phyloP scores from a whole-genome alignment of 2,329 filamentous ascomycete genomes.

The Ophiocordyceps polyrhachis-furcata region DNA sequence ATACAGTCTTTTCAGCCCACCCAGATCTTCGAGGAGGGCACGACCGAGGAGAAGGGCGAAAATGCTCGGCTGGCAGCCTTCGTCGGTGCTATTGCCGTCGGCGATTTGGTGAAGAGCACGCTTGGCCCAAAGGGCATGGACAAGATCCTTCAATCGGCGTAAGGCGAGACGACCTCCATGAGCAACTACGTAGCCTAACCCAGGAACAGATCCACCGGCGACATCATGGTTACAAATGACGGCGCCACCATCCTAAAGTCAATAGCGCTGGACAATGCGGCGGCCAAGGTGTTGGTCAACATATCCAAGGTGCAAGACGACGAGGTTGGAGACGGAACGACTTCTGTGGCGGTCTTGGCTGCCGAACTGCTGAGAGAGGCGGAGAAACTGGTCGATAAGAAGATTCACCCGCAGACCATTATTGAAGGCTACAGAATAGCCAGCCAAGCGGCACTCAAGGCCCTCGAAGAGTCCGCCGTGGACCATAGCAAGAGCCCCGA shows the following conservation, averaged over 20 bases:
- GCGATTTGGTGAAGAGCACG: constrained; percentile 93
- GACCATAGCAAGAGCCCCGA: constrained; percentile 73
- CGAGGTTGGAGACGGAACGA: constrained; percentile 94
- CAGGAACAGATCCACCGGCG: constrained; percentile 58
- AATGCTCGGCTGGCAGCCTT: constrained; percentile 98
- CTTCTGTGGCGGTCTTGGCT: constrained; percentile 88
- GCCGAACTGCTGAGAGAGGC: constrained; percentile 91
- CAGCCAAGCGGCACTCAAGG: constrained; percentile 68
- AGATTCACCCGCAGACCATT: constrained; percentile 98
- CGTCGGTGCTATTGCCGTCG: constrained; percentile 93
- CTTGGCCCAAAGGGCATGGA: constrained; percentile 98
- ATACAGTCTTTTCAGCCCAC: constrained; percentile 59
- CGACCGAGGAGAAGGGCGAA: constrained; percentile 94
- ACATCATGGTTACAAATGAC: constrained; percentile 98
- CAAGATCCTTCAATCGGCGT: constrained; percentile 93
- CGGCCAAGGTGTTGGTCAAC: constrained; percentile 95
- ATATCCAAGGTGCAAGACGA: constrained; percentile 99
- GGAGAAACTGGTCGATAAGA: constrained; percentile 92
- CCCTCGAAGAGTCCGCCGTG: constrained; percentile 67
- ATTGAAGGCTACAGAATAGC: constrained; percentile 99
- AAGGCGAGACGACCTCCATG: constrained; percentile 21
- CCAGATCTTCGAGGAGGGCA: constrained; percentile 95
- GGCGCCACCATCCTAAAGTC: constrained; percentile 96
- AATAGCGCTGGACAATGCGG: constrained; percentile 95
- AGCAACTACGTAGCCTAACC: constrained; percentile 1